Percentiles rank a stretch among this genome's conserved stretches.
These are phyloP conservation scores for Zoysia matrella DNA, from an alignment of 202 grass and related monocot species.

Conservation along the genomic window DNA sequence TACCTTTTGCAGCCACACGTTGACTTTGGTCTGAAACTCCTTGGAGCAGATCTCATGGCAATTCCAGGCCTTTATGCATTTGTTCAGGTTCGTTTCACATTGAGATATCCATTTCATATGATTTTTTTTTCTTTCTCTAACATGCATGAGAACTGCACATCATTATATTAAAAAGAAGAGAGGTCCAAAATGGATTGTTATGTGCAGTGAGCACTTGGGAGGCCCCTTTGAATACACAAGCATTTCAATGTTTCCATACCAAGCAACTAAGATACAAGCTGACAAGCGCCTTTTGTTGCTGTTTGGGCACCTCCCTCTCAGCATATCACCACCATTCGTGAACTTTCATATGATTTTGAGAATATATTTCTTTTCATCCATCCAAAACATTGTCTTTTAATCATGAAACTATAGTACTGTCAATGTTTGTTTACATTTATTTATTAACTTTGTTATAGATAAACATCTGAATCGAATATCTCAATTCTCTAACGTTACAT, in stretches of 20 bases:
- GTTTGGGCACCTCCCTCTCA: too few species aligned
- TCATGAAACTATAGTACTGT: conserved; percentile 2
- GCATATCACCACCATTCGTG: too few species aligned
- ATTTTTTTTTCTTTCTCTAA: too few species aligned
- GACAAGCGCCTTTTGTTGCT: too few species aligned
- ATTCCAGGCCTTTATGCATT: conserved; percentile 76
- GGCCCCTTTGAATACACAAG: too few species aligned
- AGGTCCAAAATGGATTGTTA: too few species aligned
- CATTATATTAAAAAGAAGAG: too few species aligned
- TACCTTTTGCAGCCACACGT: conserved; percentile 16
- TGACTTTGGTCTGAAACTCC: conserved; percentile 64
- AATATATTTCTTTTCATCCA: not conserved
- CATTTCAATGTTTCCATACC: too few species aligned
- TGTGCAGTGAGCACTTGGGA: too few species aligned
- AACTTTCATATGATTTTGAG: not conserved
- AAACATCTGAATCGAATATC: not conserved
- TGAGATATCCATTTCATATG: conserved; percentile 9
- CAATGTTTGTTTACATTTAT: not conserved
- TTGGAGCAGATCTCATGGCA: conserved; percentile 80
- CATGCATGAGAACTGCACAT: too few species aligned
- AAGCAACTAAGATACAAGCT: too few species aligned
- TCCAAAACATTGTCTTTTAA: not conserved
- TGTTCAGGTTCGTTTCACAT: conserved; percentile 61
- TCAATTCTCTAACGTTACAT: not conserved
- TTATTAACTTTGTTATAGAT: not conserved